Evolutionary conservation across 805 yeast genomes (phyloP), one percentile per base, ranked within the genome.

Genomic region (Pichia eremophila): DNA sequence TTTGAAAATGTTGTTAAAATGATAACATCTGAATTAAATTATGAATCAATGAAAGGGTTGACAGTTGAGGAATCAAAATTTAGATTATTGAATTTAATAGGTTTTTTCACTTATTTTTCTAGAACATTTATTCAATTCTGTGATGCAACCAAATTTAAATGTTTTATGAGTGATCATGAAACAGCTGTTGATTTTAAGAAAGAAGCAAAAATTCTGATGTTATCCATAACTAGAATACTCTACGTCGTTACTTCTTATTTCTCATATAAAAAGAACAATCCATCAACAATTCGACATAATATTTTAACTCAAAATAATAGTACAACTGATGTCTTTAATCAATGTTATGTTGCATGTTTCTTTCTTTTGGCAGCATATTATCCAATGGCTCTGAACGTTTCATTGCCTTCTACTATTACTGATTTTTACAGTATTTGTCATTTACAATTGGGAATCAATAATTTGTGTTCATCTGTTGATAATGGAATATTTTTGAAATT

Each of bases 371-470:
- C 69, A 41, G 52, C 73, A 0, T 74, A 77, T 48, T 77, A 56
- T 44, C 56, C 61, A 8, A 36, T 44, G 1, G 45, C 54, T 5
- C 39, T 61, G 10, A 17, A 7, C 0, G 49, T 50, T 2, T 31
- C 44, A 31, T 53, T 48, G 35, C 57, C 56, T 41, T 70, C 57
- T 40, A 34, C 54, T 19, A 55, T 70, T 31, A 63, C 70, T 48
- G 77, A 77, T 34, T 58, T 83, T 18, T 63, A 87, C 14, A 72
- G 79, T 39, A 63, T 77, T 7, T 60, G 87, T 1, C 99, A 93
- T 59, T 79, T 78, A 8, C 81, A 86, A 43, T 63, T 90, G 10
- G 97, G 97, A 0, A 56, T 63, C 2, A 67, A 86, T 38, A 73
- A 77, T 8, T 77, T 82, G 46, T 93, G 99, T 66, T 83, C 81